Evolutionary conservation across 768 basidiomycete genomes (phyloP).

Genomic region (Lactarius evosmus): DNA sequence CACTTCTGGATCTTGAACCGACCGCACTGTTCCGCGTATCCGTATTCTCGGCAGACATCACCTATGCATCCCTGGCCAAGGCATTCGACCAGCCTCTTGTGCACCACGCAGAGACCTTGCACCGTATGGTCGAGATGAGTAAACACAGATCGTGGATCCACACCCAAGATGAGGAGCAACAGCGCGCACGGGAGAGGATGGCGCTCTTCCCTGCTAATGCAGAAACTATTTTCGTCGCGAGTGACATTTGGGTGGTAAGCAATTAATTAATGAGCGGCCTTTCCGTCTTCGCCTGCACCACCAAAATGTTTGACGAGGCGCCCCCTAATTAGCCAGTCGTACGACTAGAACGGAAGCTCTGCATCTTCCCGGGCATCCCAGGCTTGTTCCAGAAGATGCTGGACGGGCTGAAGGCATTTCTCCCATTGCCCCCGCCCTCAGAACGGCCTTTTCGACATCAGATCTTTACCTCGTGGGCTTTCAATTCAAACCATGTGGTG

Average conservation of each 20-base stretch:
- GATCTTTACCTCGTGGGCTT: slow-evolving; percentile 72
- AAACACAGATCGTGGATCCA: slow-evolving; percentile 54
- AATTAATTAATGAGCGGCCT: no score
- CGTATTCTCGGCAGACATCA: slow-evolving; percentile 58
- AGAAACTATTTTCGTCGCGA: slow-evolving; percentile 75
- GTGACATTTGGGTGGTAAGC: slow-evolving; percentile 83
- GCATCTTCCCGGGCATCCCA: slow-evolving; percentile 91
- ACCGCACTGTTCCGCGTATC: not conserved
- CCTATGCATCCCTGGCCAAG: slow-evolving; percentile 81
- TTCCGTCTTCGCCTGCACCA: not conserved
- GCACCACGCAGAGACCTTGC: slow-evolving; percentile 75
- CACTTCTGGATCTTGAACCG: not conserved
- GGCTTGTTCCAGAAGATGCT: slow-evolving; percentile 80
- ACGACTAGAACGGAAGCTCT: slow-evolving; percentile 78
- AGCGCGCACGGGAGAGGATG: slow-evolving; percentile 79
- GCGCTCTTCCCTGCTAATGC: slow-evolving; percentile 79
- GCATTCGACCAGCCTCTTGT: slow-evolving; percentile 71
- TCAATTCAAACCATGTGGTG: no score
- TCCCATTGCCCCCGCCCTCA: slow-evolving; percentile 72
- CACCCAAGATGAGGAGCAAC: slow-evolving; percentile 71
- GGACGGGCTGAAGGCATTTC: slow-evolving; percentile 62
- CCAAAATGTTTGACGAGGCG: slow-evolving; percentile 1
- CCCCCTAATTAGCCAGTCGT: slow-evolving; percentile 67
- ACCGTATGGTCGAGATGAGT: slow-evolving; percentile 63
- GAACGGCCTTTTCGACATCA: slow-evolving; percentile 77